These are phyloP conservation scores for Cladophialophora immunda DNA, from an alignment of 2,329 filamentous ascomycete genomes.

Conservation along the genomic window DNA sequence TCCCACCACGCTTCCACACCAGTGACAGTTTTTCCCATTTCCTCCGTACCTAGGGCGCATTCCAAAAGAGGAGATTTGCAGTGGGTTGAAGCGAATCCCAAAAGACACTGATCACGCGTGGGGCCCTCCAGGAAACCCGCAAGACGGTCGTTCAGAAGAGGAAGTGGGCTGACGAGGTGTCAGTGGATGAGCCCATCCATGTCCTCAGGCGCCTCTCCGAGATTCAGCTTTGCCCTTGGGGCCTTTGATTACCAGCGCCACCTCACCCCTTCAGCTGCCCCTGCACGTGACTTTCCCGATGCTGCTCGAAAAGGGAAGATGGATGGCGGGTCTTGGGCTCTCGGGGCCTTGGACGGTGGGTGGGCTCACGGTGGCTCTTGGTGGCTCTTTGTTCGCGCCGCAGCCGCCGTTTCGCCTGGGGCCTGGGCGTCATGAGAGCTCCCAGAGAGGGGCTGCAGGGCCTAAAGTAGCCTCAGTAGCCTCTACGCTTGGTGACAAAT, in stretches of 20 bases:
- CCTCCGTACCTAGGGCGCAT: constrained; percentile 14
- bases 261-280: not conserved
- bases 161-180: constrained; percentile 10
- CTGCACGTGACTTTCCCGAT: constrained; percentile 26
- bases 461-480: not conserved
- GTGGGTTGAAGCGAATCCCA: not conserved
- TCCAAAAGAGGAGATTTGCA: constrained; percentile 11
- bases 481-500: constrained; percentile 26
- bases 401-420: constrained; percentile 5
- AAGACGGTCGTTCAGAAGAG: constrained; percentile 1
- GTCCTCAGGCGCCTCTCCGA: constrained; percentile 6
- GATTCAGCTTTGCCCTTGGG: not conserved
- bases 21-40: too few species aligned
- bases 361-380: too few species aligned
- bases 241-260: constrained; percentile 3
- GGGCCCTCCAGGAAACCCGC: not conserved
- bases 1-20: not conserved
- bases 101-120: constrained; percentile 2
- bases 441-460: constrained; percentile 2
- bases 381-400: not conserved
- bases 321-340: not conserved
- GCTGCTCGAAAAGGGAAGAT: constrained; percentile 16
- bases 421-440: not conserved
- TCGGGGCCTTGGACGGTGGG: too few species aligned
- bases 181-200: constrained; percentile 2